Evolutionary conservation across 2,329 filamentous ascomycete genomes (phyloP), one percentile per base, ranked within the genome.

Genomic region (Saccharata proteae): DNA sequence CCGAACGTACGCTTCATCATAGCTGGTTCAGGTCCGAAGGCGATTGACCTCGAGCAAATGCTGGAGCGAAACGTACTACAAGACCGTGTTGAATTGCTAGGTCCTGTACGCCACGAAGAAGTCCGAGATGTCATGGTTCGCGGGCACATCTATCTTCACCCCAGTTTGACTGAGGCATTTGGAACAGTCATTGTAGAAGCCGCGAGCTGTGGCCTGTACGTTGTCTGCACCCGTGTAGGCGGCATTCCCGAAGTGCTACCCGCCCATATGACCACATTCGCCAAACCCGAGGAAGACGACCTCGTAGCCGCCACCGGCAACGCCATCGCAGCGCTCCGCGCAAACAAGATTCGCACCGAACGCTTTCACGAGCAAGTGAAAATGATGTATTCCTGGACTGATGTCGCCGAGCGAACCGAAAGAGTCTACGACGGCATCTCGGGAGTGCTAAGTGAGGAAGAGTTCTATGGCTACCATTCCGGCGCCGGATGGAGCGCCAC

Each of bases 321-420:
- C 42, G 90, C 92, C 12, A 96, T 98, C 39, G 79, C 77, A 0
- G 79, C 82, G 17, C 67, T 98, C 34, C 77, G 88, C 26, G 80
- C 79, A 5, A 88, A 86, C 43, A 83, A 79, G 45, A 80, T 98
- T 16, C 77, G 84, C 40, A 93, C 90, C 1, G 88, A 96, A 52
- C 74, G 79, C 24, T 98, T 98, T 50, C 90, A 98, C 52, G 88
- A 93, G 43, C 82, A 96, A 55, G 90, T 98, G 40, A 85, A 88
- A 56, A 82, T 81, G 62, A 96, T 96, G 90, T 98, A 98, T 60
- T 93, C 84, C 2, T 98, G 90, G 90, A 82, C 82, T 16, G 88
- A 98, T 52, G 88, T 98, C 16, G 90, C 90, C 10, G 72, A 80
- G 45, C 80, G 90, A 34, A 96, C 90, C 0, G 90, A 98, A 58